phyloP scores from a whole-genome alignment of 73 alveolate genomes.

The Strombidium stylifer region DNA sequence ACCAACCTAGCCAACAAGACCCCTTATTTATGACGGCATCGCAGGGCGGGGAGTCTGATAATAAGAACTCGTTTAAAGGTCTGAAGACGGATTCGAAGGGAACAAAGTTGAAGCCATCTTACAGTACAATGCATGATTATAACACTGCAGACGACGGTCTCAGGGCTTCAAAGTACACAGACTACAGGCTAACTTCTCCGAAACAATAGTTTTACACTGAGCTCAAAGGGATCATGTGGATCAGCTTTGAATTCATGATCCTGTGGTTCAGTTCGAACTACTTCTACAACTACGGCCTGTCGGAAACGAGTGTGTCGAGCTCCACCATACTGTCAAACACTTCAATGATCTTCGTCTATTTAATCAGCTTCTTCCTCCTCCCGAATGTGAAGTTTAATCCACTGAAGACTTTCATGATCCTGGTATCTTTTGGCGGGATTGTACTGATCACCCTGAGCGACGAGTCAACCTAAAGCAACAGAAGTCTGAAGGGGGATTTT shows the following conservation, averaged over 20 bases:
- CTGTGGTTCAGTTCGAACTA: slow-evolving; percentile 62
- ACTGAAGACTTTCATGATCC: slow-evolving; percentile 32
- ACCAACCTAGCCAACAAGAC: too few species aligned
- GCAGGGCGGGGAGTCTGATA: too few species aligned
- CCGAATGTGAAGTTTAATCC: slow-evolving; percentile 24
- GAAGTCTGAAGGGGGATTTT: slow-evolving; percentile 34
- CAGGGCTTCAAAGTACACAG: background rate
- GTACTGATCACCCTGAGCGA: slow-evolving; percentile 28
- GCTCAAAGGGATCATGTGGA: background rate
- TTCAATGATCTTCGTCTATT: slow-evolving; percentile 39
- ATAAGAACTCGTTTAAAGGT: background rate
- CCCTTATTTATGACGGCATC: too few species aligned
- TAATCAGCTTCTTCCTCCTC: slow-evolving; percentile 25
- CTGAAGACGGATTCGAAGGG: background rate
- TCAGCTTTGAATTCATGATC: slow-evolving; percentile 22
- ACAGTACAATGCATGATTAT: background rate
- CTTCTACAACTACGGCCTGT: slow-evolving; percentile 44
- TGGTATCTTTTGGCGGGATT: slow-evolving; percentile 50
- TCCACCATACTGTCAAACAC: slow-evolving; percentile 55
- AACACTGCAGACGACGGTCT: background rate
- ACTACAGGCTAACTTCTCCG: background rate
- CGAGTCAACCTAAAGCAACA: background rate
- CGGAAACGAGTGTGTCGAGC: slow-evolving; percentile 35
- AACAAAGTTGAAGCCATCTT: background rate
- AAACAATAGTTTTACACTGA: background rate